These are phyloP conservation scores for Arachis stenosperma DNA, from an alignment of 306 rosid species.

Conservation along the genomic window DNA sequence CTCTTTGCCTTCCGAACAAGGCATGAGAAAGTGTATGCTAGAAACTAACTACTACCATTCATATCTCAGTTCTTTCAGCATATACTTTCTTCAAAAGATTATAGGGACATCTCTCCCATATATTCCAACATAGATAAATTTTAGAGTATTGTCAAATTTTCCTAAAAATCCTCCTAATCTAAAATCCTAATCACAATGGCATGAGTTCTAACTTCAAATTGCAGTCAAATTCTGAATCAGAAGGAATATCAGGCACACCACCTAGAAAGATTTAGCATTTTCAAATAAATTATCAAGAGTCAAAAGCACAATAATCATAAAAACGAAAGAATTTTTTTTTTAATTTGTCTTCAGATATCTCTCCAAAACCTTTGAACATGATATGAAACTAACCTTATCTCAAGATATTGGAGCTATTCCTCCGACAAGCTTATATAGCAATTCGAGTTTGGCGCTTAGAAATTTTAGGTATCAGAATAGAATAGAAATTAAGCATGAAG, in stretches of 20 bases:
- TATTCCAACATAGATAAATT: not conserved
- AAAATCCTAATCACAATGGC: too few species aligned
- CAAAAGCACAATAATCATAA: not conserved
- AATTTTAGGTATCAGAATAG: not conserved
- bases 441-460: not conserved
- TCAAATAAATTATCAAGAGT: too few species aligned
- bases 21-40: not conserved
- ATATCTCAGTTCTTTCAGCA: not conserved
- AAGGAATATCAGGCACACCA: too few species aligned
- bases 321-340: too few species aligned
- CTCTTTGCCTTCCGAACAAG: conserved; percentile 1
- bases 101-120: not conserved
- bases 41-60: conserved; percentile 9
- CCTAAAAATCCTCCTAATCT: too few species aligned
- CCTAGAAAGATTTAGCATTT: too few species aligned
- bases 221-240: too few species aligned
- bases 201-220: too few species aligned
- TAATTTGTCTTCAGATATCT: not conserved
- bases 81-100: not conserved
- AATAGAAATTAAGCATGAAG: too few species aligned
- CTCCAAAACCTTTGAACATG: not conserved
- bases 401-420: not conserved
- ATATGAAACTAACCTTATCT: not conserved
- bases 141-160: too few species aligned
- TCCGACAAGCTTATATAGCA: not conserved